Percentiles rank a stretch among this genome's conserved stretches.
These are phyloP conservation scores for Cutaneotrichosporon sp. DNA, from an alignment of 1,284 basidiomycete species.

Conservation along the genomic window DNA sequence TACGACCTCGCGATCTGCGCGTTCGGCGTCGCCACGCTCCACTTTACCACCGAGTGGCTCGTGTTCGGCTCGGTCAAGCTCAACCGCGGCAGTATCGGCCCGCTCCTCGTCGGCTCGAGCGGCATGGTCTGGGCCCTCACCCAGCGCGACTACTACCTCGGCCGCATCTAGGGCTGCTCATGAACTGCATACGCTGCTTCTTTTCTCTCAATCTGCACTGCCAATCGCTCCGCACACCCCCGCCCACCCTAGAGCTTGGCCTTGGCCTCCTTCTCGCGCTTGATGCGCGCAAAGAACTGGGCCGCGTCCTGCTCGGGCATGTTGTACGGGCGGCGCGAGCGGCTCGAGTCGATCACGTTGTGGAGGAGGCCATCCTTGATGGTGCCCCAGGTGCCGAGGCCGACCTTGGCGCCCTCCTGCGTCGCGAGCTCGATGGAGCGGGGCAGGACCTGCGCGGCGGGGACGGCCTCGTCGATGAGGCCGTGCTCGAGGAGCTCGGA, in stretches of 20 bases:
- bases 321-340: constrained; percentile 36
- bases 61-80: constrained; percentile 77
- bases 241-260: constrained; percentile 22
- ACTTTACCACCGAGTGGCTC: constrained; percentile 83
- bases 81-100: constrained; percentile 66
- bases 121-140: constrained; percentile 38
- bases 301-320: constrained; percentile 29
- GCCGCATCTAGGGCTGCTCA: constrained; percentile 7
- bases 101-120: constrained; percentile 81
- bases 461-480: constrained; percentile 71
- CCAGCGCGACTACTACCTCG: constrained; percentile 39
- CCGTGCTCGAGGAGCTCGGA: constrained; percentile 68
- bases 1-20: constrained; percentile 87
- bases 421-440: constrained; percentile 53
- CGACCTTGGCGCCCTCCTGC: constrained; percentile 52
- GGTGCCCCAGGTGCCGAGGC: constrained; percentile 56
- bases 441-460: constrained; percentile 60
- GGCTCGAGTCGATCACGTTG: constrained; percentile 49
- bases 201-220: too few relatives aligned
- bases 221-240: too few relatives aligned
- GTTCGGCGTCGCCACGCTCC: constrained; percentile 84
- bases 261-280: constrained; percentile 33
- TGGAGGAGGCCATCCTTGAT: constrained; percentile 59
- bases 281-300: constrained; percentile 37
- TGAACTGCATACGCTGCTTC: background rate